These are phyloP conservation scores for Lactarius pseudohatsudake DNA, from an alignment of 768 basidiomycete species.

Conservation along the genomic window DNA sequence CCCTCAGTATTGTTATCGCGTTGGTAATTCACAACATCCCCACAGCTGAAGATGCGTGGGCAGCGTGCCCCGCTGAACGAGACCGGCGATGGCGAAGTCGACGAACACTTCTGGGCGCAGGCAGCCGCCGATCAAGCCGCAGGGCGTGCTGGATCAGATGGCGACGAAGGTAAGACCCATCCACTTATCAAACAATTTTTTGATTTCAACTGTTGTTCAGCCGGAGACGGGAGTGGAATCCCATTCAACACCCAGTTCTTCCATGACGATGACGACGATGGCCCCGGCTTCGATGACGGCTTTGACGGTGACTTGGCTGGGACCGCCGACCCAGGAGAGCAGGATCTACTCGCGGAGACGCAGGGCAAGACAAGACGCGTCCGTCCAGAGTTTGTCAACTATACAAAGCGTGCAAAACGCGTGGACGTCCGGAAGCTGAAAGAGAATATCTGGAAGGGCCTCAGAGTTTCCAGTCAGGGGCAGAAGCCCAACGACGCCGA, in stretches of 20 bases:
- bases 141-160: constrained; percentile 50
- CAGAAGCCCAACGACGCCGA: constrained; percentile 44
- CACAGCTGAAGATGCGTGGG: constrained; percentile 87
- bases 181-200: background rate
- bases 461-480: constrained; percentile 68
- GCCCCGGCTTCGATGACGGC: constrained; percentile 58
- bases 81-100: constrained; percentile 81
- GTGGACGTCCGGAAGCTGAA: constrained; percentile 97
- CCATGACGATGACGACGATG: constrained; percentile 87
- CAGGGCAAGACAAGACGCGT: constrained; percentile 75
- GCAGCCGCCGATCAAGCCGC: constrained; percentile 84
- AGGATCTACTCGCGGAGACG: constrained; percentile 84
- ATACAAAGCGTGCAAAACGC: constrained; percentile 92
- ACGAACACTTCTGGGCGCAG: constrained; percentile 97
- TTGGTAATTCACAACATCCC: constrained; percentile 1
- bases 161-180: constrained; percentile 55
- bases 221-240: constrained; percentile 52
- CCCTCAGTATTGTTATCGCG: background rate
- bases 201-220: constrained; percentile 24
- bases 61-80: constrained; percentile 55
- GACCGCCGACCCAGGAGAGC: constrained; percentile 67
- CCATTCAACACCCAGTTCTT: constrained; percentile 98
- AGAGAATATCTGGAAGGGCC: constrained; percentile 95
- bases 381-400: constrained; percentile 86
- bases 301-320: constrained; percentile 55